Conservation (phyloP, 345 rosid species). For the Combretum micranthum region DNA sequence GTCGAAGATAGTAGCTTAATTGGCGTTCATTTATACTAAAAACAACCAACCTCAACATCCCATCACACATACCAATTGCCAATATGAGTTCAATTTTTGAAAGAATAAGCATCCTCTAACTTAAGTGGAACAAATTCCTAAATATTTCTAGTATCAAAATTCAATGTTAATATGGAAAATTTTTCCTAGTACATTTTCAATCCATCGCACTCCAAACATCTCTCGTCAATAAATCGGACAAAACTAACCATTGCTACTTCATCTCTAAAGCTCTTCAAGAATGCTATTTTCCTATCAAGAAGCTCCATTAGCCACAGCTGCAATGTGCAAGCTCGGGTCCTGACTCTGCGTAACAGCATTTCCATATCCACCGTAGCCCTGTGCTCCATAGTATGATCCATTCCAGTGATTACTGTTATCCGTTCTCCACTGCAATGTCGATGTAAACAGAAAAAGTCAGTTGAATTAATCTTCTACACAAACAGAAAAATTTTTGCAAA, state of each 20-base stretch:
- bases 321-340: constrained; percentile 44
- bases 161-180: constrained; percentile 5
- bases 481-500: not conserved
- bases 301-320: constrained; percentile 63
- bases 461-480: not conserved
- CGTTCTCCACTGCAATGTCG: constrained; percentile 63
- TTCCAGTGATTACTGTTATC: constrained; percentile 67
- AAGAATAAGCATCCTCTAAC: constrained; percentile 3
- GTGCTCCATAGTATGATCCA: constrained; percentile 62
- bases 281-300: constrained; percentile 25
- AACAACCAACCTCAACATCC: no score
- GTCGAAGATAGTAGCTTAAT: no score
- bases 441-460: not conserved
- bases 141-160: constrained; percentile 2
- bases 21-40: no score
- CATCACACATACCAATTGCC: not conserved
- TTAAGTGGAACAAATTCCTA: constrained; percentile 7
- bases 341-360: constrained; percentile 37
- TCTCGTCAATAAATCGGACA: not conserved
- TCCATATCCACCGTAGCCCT: constrained; percentile 55
- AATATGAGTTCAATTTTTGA: not conserved
- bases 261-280: no score
- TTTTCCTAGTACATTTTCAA: not conserved
- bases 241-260: not conserved
- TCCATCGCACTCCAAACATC: not conserved